These are phyloP conservation scores for Trichophyton rubrum DNA, from an alignment of 2,329 filamentous ascomycete genomes.

Conservation along the genomic window DNA sequence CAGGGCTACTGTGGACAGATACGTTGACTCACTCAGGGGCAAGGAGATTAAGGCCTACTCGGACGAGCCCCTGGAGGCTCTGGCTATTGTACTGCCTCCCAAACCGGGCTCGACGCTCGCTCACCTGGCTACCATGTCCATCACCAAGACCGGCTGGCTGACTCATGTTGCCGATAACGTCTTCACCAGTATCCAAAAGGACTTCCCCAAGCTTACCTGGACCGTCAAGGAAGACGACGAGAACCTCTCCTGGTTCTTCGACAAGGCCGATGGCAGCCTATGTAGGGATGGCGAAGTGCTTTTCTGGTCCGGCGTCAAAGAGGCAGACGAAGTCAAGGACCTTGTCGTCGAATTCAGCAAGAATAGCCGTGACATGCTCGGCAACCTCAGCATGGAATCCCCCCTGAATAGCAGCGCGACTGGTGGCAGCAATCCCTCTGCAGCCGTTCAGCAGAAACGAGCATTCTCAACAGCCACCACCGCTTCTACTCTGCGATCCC, in stretches of 20 bases:
- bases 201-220: slow-evolving; percentile 83
- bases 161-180: slow-evolving; percentile 93
- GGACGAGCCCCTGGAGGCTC: slow-evolving; percentile 83
- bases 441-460: slow-evolving; percentile 48
- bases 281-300: slow-evolving; percentile 76
- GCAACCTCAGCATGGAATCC: slow-evolving; percentile 78
- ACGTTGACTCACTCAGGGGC: slow-evolving; percentile 63
- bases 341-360: slow-evolving; percentile 76
- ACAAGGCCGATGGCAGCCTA: slow-evolving; percentile 88
- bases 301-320: slow-evolving; percentile 90
- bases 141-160: slow-evolving; percentile 88
- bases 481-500: slow-evolving; percentile 28
- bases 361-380: slow-evolving; percentile 74
- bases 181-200: slow-evolving; percentile 85
- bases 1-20: slow-evolving; percentile 71
- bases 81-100: slow-evolving; percentile 76
- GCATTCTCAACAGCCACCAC: slow-evolving; percentile 49
- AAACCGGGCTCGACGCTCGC: slow-evolving; percentile 54
- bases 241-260: slow-evolving; percentile 96
- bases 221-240: slow-evolving; percentile 94
- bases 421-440: slow-evolving; percentile 35
- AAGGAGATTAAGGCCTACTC: slow-evolving; percentile 86
- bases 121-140: slow-evolving; percentile 78
- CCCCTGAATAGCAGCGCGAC: slow-evolving; percentile 54
- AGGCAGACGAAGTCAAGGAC: slow-evolving; percentile 65